Percentiles rank a stretch among this genome's conserved stretches.
These are phyloP conservation scores for Tricholoma furcatifolium DNA, from an alignment of 768 basidiomycete genomes.

Conservation along the genomic window DNA sequence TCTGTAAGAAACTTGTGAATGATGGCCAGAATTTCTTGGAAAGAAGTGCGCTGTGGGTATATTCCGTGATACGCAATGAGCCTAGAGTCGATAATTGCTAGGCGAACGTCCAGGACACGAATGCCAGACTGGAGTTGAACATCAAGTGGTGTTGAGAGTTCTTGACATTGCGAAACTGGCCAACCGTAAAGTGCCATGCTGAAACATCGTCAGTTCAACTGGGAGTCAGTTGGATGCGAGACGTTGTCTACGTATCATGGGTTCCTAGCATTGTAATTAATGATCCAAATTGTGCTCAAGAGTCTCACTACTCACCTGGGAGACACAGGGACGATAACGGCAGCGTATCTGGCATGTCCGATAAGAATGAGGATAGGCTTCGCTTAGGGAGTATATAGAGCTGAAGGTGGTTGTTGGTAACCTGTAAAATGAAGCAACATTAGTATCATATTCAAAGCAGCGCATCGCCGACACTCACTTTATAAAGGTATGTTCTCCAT, in stretches of 20 bases:
- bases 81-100: slow-evolving; percentile 59
- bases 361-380: slow-evolving; percentile 52
- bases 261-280: slow-evolving; percentile 41
- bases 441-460: background rate
- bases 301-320: slow-evolving; percentile 54
- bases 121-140: slow-evolving; percentile 77
- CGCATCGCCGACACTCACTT: slow-evolving; percentile 35
- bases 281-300: background rate
- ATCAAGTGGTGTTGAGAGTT: slow-evolving; percentile 53
- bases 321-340: slow-evolving; percentile 74
- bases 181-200: slow-evolving; percentile 86
- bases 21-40: slow-evolving; percentile 60
- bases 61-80: slow-evolving; percentile 81
- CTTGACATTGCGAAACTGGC: slow-evolving; percentile 88
- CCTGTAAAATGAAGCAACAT: slow-evolving; percentile 28
- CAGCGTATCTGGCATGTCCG: slow-evolving; percentile 61
- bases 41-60: slow-evolving; percentile 68
- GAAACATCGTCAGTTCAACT: background rate
- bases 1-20: slow-evolving; percentile 65
- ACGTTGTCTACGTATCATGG: slow-evolving; percentile 58
- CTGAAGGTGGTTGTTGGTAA: slow-evolving; percentile 40
- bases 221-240: background rate
- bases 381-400: slow-evolving; percentile 63
- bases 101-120: slow-evolving; percentile 78
- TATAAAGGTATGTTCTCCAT: slow-evolving; percentile 57